These are phyloP conservation scores for Solanum habrochaites DNA, from an alignment of 257 asterid genomes.

Conservation along the genomic window DNA sequence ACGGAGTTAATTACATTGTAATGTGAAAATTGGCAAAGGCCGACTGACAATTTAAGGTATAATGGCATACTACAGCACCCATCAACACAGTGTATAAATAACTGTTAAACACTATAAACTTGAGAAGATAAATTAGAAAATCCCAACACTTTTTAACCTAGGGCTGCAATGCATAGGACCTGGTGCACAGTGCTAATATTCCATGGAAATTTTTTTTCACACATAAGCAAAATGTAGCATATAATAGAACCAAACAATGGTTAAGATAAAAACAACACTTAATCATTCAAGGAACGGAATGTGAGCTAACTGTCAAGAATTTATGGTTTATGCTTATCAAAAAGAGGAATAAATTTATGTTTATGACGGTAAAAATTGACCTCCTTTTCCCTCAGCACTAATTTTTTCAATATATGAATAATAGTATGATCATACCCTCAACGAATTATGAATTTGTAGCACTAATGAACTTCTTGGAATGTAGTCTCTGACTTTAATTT, in stretches of 20 bases:
- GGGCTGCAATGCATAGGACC: neutral
- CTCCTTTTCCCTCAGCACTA: neutral
- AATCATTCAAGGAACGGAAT: neutral
- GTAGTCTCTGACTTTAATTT: neutral
- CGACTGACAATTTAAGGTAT: neutral
- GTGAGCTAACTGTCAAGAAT: neutral
- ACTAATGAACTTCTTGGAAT: neutral
- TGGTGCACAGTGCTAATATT: neutral
- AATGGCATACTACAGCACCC: neutral
- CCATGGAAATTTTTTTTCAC: neutral
- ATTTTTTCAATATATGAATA: neutral
- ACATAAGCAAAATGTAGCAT: neutral
- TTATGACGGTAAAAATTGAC: neutral
- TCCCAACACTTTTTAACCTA: neutral
- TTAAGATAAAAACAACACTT: neutral
- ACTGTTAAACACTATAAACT: neutral
- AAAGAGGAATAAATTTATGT: neutral
- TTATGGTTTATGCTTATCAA: neutral
- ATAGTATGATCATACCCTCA: neutral
- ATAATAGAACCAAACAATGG: neutral
- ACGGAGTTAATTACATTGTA: neutral
- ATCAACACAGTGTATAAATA: neutral
- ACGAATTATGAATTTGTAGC: neutral
- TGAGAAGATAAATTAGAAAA: neutral
- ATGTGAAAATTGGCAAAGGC: neutral